Evolutionary conservation across 352 stramenopile genomes (phyloP).

Genomic region (Phytophthora meadii): DNA sequence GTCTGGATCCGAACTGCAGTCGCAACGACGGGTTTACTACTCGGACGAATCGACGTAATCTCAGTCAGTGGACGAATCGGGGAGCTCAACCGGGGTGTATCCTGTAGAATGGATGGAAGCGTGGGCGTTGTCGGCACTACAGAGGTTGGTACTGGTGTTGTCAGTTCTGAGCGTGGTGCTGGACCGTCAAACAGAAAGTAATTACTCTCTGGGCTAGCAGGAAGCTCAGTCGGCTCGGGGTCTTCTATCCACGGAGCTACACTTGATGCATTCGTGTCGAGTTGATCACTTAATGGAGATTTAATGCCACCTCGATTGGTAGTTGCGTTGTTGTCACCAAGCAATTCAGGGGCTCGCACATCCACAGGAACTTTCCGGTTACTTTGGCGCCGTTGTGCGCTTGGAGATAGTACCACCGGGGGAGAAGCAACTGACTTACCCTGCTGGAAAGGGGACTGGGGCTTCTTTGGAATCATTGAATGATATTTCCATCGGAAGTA

Average conservation of each 20-base stretch:
- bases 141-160: slow-evolving; percentile 14
- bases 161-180: slow-evolving; percentile 13
- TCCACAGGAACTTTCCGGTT: slow-evolving; percentile 12
- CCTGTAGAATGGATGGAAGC: slow-evolving; percentile 9
- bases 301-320: slow-evolving; percentile 9
- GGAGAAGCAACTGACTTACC: slow-evolving; percentile 15
- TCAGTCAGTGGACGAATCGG: slow-evolving; percentile 1
- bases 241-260: slow-evolving; percentile 29
- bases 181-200: slow-evolving; percentile 40
- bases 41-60: background rate
- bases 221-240: slow-evolving; percentile 4
- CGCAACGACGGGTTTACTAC: background rate
- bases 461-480: slow-evolving; percentile 11
- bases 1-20: background rate
- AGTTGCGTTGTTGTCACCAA: slow-evolving; percentile 3
- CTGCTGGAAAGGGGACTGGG: slow-evolving; percentile 3
- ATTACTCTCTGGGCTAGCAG: slow-evolving; percentile 20
- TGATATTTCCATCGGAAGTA: slow-evolving; percentile 75
- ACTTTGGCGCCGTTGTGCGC: slow-evolving; percentile 31
- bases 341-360: slow-evolving; percentile 1
- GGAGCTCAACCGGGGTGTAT: slow-evolving; percentile 14
- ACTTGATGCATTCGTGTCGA: background rate
- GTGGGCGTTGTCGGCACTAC: slow-evolving; percentile 5
- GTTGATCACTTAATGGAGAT: background rate
- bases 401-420: slow-evolving; percentile 24